Conservation (phyloP, 768 basidiomycete species). For the Tylopilus sp. region DNA sequence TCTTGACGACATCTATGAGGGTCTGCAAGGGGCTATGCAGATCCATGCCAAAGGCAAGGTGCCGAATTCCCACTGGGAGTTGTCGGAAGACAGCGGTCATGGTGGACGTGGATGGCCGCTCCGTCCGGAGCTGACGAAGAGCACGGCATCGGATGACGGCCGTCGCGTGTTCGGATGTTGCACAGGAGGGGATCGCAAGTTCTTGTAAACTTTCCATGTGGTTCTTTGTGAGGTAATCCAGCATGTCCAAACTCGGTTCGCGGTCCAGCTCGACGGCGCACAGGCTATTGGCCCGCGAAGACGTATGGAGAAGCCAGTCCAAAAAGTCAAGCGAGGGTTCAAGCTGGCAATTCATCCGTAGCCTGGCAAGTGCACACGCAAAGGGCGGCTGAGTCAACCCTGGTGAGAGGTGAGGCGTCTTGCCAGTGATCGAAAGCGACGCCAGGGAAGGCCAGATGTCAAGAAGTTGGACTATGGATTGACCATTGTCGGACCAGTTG, state of each 20-base stretch:
- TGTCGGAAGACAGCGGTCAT: slow-evolving; percentile 42
- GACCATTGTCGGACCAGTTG: slow-evolving; percentile 67
- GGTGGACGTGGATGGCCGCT: slow-evolving; percentile 44
- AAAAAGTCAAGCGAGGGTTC: slow-evolving; percentile 60
- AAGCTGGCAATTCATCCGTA: slow-evolving; percentile 66
- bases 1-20: slow-evolving; percentile 54
- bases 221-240: slow-evolving; percentile 51
- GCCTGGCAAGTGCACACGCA: slow-evolving; percentile 45
- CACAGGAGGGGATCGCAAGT: slow-evolving; percentile 55
- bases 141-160: slow-evolving; percentile 46
- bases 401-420: slow-evolving; percentile 47
- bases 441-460: slow-evolving; percentile 57
- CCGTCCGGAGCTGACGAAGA: slow-evolving; percentile 55
- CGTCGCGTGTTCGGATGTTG: slow-evolving; percentile 43
- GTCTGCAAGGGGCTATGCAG: slow-evolving; percentile 50
- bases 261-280: slow-evolving; percentile 55
- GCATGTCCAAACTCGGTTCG: slow-evolving; percentile 51
- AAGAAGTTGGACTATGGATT: slow-evolving; percentile 57
- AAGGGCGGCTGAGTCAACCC: slow-evolving; percentile 38
- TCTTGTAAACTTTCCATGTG: slow-evolving; percentile 50
- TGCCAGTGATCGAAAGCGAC: slow-evolving; percentile 56
- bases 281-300: slow-evolving; percentile 41
- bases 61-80: slow-evolving; percentile 48
- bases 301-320: slow-evolving; percentile 66
- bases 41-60: slow-evolving; percentile 60